Percentiles rank a stretch among this genome's conserved stretches.
Conservation (phyloP, 441 rosid species). For the Daphne laureola region DNA sequence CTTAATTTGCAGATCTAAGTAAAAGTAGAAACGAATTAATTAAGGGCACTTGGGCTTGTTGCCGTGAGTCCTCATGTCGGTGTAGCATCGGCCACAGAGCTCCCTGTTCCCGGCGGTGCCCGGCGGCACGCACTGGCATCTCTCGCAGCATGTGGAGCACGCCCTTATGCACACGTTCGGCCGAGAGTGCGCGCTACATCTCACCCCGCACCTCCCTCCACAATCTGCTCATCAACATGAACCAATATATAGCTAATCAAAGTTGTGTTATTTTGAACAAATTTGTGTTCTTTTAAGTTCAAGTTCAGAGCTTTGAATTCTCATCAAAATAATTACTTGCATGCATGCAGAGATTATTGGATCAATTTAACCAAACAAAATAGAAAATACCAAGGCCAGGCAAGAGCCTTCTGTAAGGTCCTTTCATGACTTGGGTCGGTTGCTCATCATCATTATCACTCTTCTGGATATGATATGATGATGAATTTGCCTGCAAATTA, state of each 20-base stretch:
- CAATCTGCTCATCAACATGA: slow-evolving; percentile 19
- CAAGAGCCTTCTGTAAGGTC: slow-evolving; percentile 25
- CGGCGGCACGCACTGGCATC: slow-evolving; percentile 49
- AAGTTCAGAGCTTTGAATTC: too few species aligned
- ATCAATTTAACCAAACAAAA: not conserved
- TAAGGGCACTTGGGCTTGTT: slow-evolving; percentile 45
- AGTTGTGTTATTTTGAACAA: too few species aligned
- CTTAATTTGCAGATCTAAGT: too few species aligned
- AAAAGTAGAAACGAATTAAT: not conserved
- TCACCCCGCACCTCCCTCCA: slow-evolving; percentile 20
- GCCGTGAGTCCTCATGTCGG: slow-evolving; percentile 48
- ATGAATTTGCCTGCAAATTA: slow-evolving; percentile 14
- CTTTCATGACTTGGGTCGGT: slow-evolving; percentile 18
- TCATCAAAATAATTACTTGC: too few species aligned
- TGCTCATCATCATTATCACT: slow-evolving; percentile 5
- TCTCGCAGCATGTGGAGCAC: slow-evolving; percentile 33
- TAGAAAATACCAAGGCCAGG: slow-evolving; percentile 14
- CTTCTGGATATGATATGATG: slow-evolving; percentile 16
- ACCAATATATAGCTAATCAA: too few species aligned
- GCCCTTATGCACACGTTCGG: slow-evolving; percentile 37
- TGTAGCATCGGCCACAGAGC: slow-evolving; percentile 46
- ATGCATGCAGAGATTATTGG: not conserved
- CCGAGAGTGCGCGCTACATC: slow-evolving; percentile 36
- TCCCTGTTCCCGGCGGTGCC: slow-evolving; percentile 47
- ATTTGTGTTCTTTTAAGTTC: too few species aligned